Evolutionary conservation across 2,329 filamentous ascomycete species (phyloP).

Genomic region (Rhynchosporium agropyri): DNA sequence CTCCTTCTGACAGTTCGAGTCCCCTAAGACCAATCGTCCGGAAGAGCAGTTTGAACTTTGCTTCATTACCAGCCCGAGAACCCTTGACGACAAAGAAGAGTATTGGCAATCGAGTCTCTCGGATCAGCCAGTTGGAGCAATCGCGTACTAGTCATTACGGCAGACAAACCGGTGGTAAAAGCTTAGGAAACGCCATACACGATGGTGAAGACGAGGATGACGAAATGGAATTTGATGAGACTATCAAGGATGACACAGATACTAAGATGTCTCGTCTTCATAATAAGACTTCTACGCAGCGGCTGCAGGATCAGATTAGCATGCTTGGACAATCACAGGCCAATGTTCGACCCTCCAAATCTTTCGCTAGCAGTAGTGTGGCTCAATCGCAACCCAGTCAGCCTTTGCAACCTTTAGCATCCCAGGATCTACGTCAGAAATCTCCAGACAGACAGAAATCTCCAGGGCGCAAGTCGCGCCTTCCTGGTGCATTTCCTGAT

Average conservation of each 20-base stretch:
- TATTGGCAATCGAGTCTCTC: slow-evolving; percentile 70
- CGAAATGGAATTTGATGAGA: slow-evolving; percentile 52
- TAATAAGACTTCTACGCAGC: slow-evolving; percentile 90
- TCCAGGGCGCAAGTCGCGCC: slow-evolving; percentile 27
- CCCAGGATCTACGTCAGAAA: slow-evolving; percentile 27
- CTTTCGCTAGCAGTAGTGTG: slow-evolving; percentile 35
- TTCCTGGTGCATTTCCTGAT: slow-evolving; percentile 63
- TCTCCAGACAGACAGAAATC: slow-evolving; percentile 25
- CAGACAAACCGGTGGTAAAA: slow-evolving; percentile 73
- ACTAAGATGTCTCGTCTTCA: slow-evolving; percentile 59
- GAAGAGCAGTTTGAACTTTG: slow-evolving; percentile 95
- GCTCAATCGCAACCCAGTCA: slow-evolving; percentile 31
- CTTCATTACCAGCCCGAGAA: slow-evolving; percentile 87
- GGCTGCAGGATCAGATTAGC: slow-evolving; percentile 90
- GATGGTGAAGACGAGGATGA: slow-evolving; percentile 54
- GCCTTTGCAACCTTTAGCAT: slow-evolving; percentile 22
- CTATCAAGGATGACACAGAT: slow-evolving; percentile 47
- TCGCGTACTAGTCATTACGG: slow-evolving; percentile 74
- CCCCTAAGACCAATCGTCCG: slow-evolving; percentile 75
- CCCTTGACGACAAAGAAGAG: slow-evolving; percentile 84
- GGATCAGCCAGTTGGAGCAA: slow-evolving; percentile 77
- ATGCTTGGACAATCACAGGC: slow-evolving; percentile 60
- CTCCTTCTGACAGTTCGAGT: slow-evolving; percentile 71
- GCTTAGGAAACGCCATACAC: slow-evolving; percentile 55
- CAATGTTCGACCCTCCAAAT: slow-evolving; percentile 41